Base-by-base conservation (phyloP, 106 monocot species). In the Dioscorea zingiberensis region DNA sequence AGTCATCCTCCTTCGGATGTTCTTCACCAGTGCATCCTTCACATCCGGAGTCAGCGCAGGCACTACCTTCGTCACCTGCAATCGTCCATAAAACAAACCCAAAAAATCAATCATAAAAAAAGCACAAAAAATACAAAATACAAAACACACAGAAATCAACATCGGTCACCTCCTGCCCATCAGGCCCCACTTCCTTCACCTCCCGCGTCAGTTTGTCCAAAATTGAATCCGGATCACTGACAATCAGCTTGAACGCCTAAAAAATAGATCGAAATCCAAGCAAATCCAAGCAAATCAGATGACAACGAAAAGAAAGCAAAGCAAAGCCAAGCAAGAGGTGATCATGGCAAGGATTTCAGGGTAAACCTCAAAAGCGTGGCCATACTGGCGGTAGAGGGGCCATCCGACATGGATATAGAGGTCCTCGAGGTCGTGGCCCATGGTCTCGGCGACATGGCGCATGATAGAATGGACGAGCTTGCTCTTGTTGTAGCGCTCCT, bases 381-480 rank as follows among this genome's bases (percentile, higher is more conserved):
- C 84, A 56, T 89, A 93, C 72, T 87, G 87, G 21, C 90, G 76
- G 71, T 94, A 94, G 24, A 94, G 69, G 46, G 94, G 94, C 94
- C 94, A 94, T 0, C 87, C 94, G 55, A 94, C 72, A 53, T 84
- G 78, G 24, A 87, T 54, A 58, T 94, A 94, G 23, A 94, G 77
- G 22, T 90, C 87, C 79, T 94, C 89, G 26, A 94, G 79, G 71
- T 94, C 89, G 29, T 86, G 59, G 13, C 27, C 63, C 66, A 94
- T 59, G 7, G 94, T 94, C 84, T 94, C 94, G 24, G 86, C 94
- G 48, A 97, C 97, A 26, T 97, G 97, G 55, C 92, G 88, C 97
- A 97, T 97, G 73, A 97, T 97, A 27, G 97, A 97, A 58, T 97
- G 97, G 1, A 97, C 92, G 7, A 97, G 81, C 81, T 97, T 97